Base-by-base conservation (phyloP, 441 rosid species). In the Jatropha multifida region DNA sequence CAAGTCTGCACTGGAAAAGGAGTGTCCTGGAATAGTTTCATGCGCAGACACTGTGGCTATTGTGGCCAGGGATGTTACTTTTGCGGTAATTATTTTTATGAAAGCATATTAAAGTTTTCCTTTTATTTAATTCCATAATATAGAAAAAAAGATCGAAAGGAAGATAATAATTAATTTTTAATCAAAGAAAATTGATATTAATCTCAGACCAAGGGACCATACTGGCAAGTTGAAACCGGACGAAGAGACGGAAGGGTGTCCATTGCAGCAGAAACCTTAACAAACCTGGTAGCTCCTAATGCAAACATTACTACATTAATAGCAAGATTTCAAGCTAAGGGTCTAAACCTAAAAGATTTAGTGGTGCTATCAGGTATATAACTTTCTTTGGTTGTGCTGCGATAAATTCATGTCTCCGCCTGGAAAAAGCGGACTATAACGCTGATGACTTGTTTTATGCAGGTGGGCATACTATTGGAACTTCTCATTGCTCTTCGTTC, bases 231-330 rank as follows among this genome's bases (percentile, higher is more conserved):
- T 37, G 92, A 91, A 67, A 90, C 94, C 17, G 94, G 98, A 17
- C 76, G 94, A 77, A 93, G 91, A 83, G 96, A 93, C 65, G 97
- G 97, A 44, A 88, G 85, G 51, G 76, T 88, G 40, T 93, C 94
- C 12, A 81, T 42, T 20, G 76, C 85, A n/a, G 68, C 83, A 3
- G 87, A 89, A 76, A 81, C 83, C 55, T 23, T 70, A 3, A 40
- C 81, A 42, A 85, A 80, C 67, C 83, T 87, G 70, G 83, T 90
- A 20, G 76, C 91, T 42, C 91, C 90, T 65, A 71, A 74, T 11
- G 92, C 86, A 59, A 82, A 92, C 61, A 82, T 86, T 49, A 72
- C 87, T 68, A 81, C 83, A 23, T 88, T 85, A 75, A 90, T 84
- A 60, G 78, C 86, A 72, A 82, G 81, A 59, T 93, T 91, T 69